These are phyloP conservation scores for Knoxdaviesia proteae DNA, from an alignment of 2,329 filamentous ascomycete genomes.

Conservation along the genomic window DNA sequence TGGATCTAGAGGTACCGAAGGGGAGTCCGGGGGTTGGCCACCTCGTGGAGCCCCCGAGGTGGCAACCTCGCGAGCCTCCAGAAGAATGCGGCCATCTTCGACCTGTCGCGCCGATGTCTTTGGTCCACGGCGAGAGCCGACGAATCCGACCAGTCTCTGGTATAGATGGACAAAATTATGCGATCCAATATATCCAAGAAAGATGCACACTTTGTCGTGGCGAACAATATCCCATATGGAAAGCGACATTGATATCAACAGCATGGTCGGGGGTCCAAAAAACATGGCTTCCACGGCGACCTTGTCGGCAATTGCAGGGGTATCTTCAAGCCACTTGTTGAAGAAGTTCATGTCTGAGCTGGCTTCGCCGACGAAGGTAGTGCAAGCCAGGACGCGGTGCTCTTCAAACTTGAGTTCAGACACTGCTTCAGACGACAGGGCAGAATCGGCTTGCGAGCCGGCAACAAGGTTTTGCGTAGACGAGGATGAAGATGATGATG, in stretches of 20 bases:
- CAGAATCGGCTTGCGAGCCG: slow-evolving; percentile 11
- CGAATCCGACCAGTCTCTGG: slow-evolving; percentile 28
- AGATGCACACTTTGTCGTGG: slow-evolving; percentile 46
- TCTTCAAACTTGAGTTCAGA: slow-evolving; percentile 40
- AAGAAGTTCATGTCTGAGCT: slow-evolving; percentile 46
- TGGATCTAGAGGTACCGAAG: no score
- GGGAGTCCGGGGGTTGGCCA: no score
- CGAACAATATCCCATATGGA: slow-evolving; percentile 43
- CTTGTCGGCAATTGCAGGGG: slow-evolving; percentile 32
- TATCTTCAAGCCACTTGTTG: slow-evolving; percentile 43
- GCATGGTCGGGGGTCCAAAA: slow-evolving; percentile 42
- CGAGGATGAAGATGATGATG: slow-evolving; percentile 4
- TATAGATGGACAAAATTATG: slow-evolving; percentile 48
- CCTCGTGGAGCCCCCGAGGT: no score
- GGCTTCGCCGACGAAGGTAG: slow-evolving; percentile 43
- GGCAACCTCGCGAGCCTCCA: slow-evolving; percentile 29
- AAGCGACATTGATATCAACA: slow-evolving; percentile 44
- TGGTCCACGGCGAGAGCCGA: slow-evolving; percentile 2
- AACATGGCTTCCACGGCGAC: slow-evolving; percentile 48
- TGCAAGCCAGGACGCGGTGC: slow-evolving; percentile 41
- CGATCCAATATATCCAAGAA: slow-evolving; percentile 42
- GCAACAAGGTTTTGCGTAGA: neutral
- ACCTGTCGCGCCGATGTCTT: slow-evolving; percentile 26
- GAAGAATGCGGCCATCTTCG: slow-evolving; percentile 34
- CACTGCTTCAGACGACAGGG: slow-evolving; percentile 25